Percentiles rank a stretch among this genome's conserved stretches.
phyloP scores from a whole-genome alignment of 208 protist species.

The Strigomonas culicis region DNA sequence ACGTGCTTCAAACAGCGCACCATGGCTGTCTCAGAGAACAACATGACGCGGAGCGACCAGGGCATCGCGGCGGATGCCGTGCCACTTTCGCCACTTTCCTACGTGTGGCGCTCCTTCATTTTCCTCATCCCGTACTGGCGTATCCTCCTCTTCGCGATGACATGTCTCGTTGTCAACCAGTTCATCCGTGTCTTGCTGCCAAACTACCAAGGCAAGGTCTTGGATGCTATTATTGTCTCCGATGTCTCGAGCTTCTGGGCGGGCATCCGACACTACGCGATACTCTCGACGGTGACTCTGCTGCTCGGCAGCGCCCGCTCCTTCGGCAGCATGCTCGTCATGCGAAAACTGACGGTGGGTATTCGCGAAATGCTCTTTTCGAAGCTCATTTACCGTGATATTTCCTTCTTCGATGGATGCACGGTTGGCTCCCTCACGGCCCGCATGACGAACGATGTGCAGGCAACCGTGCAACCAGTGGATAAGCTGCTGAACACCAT shows the following conservation, averaged over 20 bases:
- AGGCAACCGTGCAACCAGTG: conserved; percentile 46
- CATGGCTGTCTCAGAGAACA: conserved; percentile 22
- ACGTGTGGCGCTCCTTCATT: conserved; percentile 32
- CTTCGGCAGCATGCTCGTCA: conserved; percentile 49
- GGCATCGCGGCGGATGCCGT: conserved; percentile 13
- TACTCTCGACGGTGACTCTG: conserved; percentile 33
- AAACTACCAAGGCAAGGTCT: conserved; percentile 45
- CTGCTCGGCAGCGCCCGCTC: conserved; percentile 39
- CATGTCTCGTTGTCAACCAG: conserved; percentile 35
- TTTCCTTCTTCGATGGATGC: conserved; percentile 47
- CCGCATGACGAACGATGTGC: conserved; percentile 63
- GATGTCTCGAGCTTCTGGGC: conserved; percentile 28
- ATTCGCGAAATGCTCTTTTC: conserved; percentile 38
- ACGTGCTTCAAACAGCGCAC: conserved; percentile 32
- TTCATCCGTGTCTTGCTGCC: conserved; percentile 33
- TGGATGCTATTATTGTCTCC: conserved; percentile 39
- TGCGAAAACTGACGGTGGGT: conserved; percentile 38
- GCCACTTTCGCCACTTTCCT: conserved; percentile 35
- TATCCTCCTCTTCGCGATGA: conserved; percentile 28
- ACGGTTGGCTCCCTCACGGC: conserved; percentile 48
- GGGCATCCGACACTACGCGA: conserved; percentile 29
- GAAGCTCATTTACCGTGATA: conserved; percentile 46
- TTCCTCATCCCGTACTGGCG: conserved; percentile 39
- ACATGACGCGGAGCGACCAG: conserved; percentile 20
- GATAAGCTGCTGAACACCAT: conserved; percentile 39